These are phyloP conservation scores for Yarrowia galli DNA, from an alignment of 1,139 yeast species.

Conservation along the genomic window DNA sequence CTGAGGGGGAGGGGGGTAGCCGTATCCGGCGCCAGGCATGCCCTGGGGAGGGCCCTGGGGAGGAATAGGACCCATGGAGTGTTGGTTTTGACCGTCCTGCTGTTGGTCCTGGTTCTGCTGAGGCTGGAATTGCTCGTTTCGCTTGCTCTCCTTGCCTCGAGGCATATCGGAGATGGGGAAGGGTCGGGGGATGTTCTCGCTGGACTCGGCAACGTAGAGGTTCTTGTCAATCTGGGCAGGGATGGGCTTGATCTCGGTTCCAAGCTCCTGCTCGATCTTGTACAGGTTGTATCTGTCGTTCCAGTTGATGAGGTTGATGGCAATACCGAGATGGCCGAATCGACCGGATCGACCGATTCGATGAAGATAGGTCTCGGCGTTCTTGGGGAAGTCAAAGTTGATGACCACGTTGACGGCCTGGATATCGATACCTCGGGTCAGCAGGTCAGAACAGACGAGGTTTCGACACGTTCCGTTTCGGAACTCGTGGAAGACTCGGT, in stretches of 20 bases:
- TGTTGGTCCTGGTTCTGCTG: slow-evolving; percentile 43
- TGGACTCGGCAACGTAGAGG: slow-evolving; percentile 85
- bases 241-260: slow-evolving; percentile 96
- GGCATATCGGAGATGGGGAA: slow-evolving; percentile 77
- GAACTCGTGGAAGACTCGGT: slow-evolving; percentile 97
- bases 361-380: slow-evolving; percentile 95
- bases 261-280: slow-evolving; percentile 96
- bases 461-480: slow-evolving; percentile 98
- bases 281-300: slow-evolving; percentile 92
- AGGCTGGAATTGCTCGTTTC: slow-evolving; percentile 43
- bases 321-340: slow-evolving; percentile 97
- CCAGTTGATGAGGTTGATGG: slow-evolving; percentile 96
- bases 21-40: slow-evolving; percentile 43
- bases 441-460: slow-evolving; percentile 92
- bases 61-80: slow-evolving; percentile 41
- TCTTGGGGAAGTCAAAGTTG: slow-evolving; percentile 97
- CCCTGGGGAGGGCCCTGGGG: slow-evolving; percentile 41
- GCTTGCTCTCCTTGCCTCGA: slow-evolving; percentile 45
- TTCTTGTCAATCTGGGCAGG: slow-evolving; percentile 89
- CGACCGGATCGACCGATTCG: slow-evolving; percentile 99
- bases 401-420: slow-evolving; percentile 98
- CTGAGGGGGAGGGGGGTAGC: slow-evolving; percentile 42
- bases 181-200: slow-evolving; percentile 81
- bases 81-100: slow-evolving; percentile 44
- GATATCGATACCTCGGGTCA: slow-evolving; percentile 98